Percentiles rank a stretch among this genome's conserved stretches.
phyloP scores from a whole-genome alignment of 2,329 filamentous ascomycete species.

The Curvularia spicifera region DNA sequence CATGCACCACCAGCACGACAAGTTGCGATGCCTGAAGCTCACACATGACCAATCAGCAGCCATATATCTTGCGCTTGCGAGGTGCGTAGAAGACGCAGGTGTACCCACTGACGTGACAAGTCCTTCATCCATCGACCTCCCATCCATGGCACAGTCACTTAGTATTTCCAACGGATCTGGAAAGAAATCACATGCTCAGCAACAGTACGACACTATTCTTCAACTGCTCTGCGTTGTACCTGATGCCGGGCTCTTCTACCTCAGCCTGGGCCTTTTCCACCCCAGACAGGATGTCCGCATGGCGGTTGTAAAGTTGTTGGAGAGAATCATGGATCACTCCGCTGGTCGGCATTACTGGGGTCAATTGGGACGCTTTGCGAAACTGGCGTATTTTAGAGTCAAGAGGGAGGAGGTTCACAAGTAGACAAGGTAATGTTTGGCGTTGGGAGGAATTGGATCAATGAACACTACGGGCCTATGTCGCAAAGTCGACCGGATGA shows the following conservation, averaged over 20 bases:
- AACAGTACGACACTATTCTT: slow-evolving; percentile 50
- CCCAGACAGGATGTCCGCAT: slow-evolving; percentile 79
- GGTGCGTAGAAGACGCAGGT: slow-evolving; percentile 66
- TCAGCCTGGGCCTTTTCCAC: slow-evolving; percentile 91
- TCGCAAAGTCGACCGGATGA: not conserved
- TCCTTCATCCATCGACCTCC: slow-evolving; percentile 29
- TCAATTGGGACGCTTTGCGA: slow-evolving; percentile 83
- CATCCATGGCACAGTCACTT: slow-evolving; percentile 28
- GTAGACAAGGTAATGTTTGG: not conserved
- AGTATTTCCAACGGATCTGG: slow-evolving; percentile 37
- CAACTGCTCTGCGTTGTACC: slow-evolving; percentile 80
- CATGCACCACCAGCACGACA: slow-evolving; percentile 90
- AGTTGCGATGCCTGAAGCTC: slow-evolving; percentile 81
- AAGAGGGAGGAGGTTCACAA: slow-evolving; percentile 63
- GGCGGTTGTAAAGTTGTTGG: slow-evolving; percentile 78
- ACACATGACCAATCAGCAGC: slow-evolving; percentile 77
- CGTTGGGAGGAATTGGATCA: not conserved
- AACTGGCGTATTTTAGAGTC: slow-evolving; percentile 81
- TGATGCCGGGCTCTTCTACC: slow-evolving; percentile 87
- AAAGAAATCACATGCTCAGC: slow-evolving; percentile 31
- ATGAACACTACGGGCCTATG: not conserved
- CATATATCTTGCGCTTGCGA: slow-evolving; percentile 81
- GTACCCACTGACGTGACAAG: slow-evolving; percentile 20
- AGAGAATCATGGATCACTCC: slow-evolving; percentile 82
- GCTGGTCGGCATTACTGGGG: slow-evolving; percentile 94